A percentile compares a stretch with the other conserved stretches of the same genome.
Evolutionary conservation across 495 filamentous ascomycete species (phyloP).

Genomic region (Clavariopsis aquatica): DNA sequence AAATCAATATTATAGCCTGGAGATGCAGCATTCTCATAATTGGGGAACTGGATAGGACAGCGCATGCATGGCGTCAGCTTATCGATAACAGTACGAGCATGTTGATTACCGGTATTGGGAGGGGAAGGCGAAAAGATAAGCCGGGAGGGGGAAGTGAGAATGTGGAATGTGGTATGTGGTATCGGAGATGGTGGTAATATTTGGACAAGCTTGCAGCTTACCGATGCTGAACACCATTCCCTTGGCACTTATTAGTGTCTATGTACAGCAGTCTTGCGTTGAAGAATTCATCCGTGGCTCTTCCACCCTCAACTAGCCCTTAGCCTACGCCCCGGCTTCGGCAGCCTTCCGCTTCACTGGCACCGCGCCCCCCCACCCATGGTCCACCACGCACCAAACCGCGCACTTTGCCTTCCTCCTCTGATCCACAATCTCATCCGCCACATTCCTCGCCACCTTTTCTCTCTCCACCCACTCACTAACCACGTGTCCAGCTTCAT

Average conservation of each 20-base stretch:
- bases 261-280: no score
- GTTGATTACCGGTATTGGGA: background rate
- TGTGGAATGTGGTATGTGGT: background rate
- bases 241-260: no score
- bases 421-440: constrained; percentile 17
- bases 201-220: no score
- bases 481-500: background rate
- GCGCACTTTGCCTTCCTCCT: background rate
- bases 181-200: background rate
- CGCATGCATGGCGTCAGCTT: background rate
- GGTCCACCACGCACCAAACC: constrained; percentile 21
- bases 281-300: no score
- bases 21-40: no score
- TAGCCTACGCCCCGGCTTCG: background rate
- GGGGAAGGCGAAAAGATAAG: background rate
- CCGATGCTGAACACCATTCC: no score
- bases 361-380: constrained; percentile 28
- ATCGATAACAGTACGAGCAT: background rate
- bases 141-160: background rate
- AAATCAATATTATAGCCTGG: background rate
- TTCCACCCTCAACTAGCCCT: background rate
- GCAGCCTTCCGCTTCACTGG: background rate
- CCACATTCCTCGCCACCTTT: constrained; percentile 29
- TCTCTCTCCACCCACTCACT: constrained; percentile 37
- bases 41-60: background rate